Evolutionary conservation across 805 yeast genomes (phyloP), one percentile per base, ranked within the genome.

Genomic region (Candida gorgasii): DNA sequence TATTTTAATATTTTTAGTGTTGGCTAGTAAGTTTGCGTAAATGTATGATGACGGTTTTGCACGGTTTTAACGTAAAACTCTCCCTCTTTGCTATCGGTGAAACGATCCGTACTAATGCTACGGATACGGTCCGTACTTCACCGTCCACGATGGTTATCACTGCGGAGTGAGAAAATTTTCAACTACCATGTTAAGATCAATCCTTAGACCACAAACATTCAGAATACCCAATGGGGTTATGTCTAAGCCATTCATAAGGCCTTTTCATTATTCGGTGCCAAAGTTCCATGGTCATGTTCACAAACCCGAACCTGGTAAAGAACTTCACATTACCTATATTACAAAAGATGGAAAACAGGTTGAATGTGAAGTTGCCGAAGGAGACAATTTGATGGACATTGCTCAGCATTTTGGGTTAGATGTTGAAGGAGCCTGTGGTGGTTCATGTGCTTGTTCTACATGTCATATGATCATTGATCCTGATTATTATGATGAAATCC

Each of bases 341-440:
- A 82, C 96, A 26, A 89, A 90, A 58, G 97, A 92, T 48, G 98
- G 98, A 4, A 72, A 76, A 32, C 97, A 89, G 59, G 72, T 80
- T 50, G 79, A 86, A 1, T 79, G 78, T 53, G 97, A 89, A 57
- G 98, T 85, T 1, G 84, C 92, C 2, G 96, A 85, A 53, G 98
- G 98, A 11, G 99, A 93, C 59, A 81, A 89, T 27, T 59, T 93
- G 19, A 69, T 93, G 60, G 99, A 93, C 61, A 89, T 93, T 43
- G 99, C 98, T 5, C 98, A 93, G 67, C 95, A 93, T 3, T 67
- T 90, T 59, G 85, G 90, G 55, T 65, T 93, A 44, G 99, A 93
- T 52, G 90, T 93, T 93, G 99, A 93, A 62, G 96, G 83, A 34
- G 99, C 99, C 0, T 93, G 99, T 66, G 99, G 99, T 16, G 99